Evolutionary conservation across 495 filamentous ascomycete species (phyloP), one percentile per base, ranked within the genome.

Genomic region (Penicillium samsonianum): DNA sequence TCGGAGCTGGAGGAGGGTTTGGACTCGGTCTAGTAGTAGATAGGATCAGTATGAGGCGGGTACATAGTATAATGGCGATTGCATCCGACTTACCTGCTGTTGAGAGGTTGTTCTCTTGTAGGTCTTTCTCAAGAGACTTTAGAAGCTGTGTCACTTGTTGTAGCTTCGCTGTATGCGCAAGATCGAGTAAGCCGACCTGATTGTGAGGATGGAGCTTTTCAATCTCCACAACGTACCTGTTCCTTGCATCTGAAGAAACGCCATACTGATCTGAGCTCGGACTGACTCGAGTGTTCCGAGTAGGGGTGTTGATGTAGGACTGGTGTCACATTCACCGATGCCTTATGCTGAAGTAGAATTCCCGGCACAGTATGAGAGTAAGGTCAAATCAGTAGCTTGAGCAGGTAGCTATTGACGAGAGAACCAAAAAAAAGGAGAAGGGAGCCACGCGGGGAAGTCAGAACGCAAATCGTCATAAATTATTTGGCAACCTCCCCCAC

Each of bases 1-100:
- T 66, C 95, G 95, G 35, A 96, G 73, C 53, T 90, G 81, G 53
- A 91, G 83, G 8, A 97, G 82, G 12, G 73, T 79, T 69, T 78
- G 66, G 2, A 74, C 82, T 71, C 83, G 77, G 68, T 90, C 89
- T 92, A 20, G 49, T 37, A 12, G 19, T 22, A 14, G 28, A 23
- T 40, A 6, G n/a, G 38, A 33, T 59, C 4, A 37, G 28, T 26
- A 16, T n/a, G 26, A 38, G 35, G 16, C 16, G 14, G 7, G 14
- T 30, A 8, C 22, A 20, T 40, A 60, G 63, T 55, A 62, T 50
- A 23, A 38, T 57, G 35, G 30, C 19, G 33, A 42, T 41, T n/a
- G 23, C 14, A 25, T 41, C 26, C 8, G 53, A 72, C 84, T 73
- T 69, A 90, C 89, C 74, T 42, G 83, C 67, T 45, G 84, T 68